phyloP scores from a whole-genome alignment of 2,329 filamentous ascomycete species.

The Diaporthe citriasiana region DNA sequence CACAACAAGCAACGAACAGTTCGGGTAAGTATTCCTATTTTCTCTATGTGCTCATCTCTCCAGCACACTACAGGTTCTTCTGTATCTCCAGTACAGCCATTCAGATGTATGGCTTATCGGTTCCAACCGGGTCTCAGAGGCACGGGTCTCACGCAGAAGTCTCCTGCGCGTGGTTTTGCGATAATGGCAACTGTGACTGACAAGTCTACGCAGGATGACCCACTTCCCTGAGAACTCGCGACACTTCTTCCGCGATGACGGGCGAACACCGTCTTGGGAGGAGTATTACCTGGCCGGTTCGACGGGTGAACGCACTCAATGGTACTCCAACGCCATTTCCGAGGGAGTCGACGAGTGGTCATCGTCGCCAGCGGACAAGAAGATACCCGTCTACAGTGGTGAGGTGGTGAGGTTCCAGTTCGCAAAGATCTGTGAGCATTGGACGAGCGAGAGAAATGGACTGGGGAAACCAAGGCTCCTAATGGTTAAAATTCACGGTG shows the following conservation, averaged over 20 bases:
- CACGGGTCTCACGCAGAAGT: not conserved
- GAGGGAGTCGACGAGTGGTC: slow-evolving; percentile 70
- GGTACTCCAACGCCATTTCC: slow-evolving; percentile 60
- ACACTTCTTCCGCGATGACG: slow-evolving; percentile 83
- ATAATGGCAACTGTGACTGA: not conserved
- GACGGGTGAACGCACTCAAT: slow-evolving; percentile 61
- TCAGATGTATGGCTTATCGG: no score
- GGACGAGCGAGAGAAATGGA: slow-evolving; percentile 79
- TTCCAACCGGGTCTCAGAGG: not conserved
- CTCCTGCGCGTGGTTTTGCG: not conserved
- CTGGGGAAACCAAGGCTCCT: slow-evolving; percentile 78
- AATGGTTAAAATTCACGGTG: slow-evolving; percentile 75
- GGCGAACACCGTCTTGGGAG: slow-evolving; percentile 79
- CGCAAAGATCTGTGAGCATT: slow-evolving; percentile 84
- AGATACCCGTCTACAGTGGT: slow-evolving; percentile 71
- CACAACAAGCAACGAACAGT: slow-evolving; percentile 78
- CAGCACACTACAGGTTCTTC: not conserved
- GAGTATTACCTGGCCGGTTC: slow-evolving; percentile 80
- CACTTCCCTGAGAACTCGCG: slow-evolving; percentile 81
- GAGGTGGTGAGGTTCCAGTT: slow-evolving; percentile 82
- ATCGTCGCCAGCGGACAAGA: slow-evolving; percentile 71
- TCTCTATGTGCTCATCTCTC: no score
- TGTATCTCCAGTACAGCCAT: not conserved
- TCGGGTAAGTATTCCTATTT: slow-evolving; percentile 67
- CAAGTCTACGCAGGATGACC: slow-evolving; percentile 50